A percentile compares a stretch with the other conserved stretches of the same genome.
Evolutionary conservation across 1,139 yeast genomes (phyloP).

Genomic region (Debaryomycetaceae sp.): DNA sequence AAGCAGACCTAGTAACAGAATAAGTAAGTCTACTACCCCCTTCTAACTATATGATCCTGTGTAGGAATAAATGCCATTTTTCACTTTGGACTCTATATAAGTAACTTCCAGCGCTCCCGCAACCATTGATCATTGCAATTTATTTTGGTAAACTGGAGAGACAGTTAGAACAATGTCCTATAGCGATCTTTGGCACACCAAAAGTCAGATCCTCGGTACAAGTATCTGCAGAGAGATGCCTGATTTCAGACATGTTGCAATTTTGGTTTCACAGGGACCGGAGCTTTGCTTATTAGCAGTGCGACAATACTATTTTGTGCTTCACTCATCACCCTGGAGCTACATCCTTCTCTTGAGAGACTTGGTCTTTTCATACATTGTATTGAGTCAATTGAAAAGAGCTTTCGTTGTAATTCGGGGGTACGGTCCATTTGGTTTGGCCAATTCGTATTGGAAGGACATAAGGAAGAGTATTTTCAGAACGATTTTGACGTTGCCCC

Average conservation of each 20-base stretch:
- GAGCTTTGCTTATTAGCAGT: background rate
- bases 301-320: background rate
- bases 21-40: conserved; percentile 42
- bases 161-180: background rate
- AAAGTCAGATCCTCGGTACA: background rate
- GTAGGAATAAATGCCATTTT: background rate
- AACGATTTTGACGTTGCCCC: conserved; percentile 48
- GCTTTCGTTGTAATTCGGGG: conserved; percentile 22
- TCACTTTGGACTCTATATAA: background rate
- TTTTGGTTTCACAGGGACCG: background rate
- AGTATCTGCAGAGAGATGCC: background rate
- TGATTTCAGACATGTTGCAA: background rate
- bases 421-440: conserved; percentile 35
- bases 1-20: conserved; percentile 33
- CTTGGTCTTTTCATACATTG: conserved; percentile 17
- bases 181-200: background rate
- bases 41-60: conserved; percentile 10
- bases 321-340: background rate
- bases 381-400: conserved; percentile 10
- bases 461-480: conserved; percentile 23
- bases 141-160: background rate
- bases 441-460: conserved; percentile 9
- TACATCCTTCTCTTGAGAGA: conserved; percentile 17
- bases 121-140: background rate
- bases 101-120: background rate